Evolutionary conservation across 371 early-diverging fungal genomes (phyloP), one percentile per base, ranked within the genome.

Genomic region (Rhizopus stolonifer): DNA sequence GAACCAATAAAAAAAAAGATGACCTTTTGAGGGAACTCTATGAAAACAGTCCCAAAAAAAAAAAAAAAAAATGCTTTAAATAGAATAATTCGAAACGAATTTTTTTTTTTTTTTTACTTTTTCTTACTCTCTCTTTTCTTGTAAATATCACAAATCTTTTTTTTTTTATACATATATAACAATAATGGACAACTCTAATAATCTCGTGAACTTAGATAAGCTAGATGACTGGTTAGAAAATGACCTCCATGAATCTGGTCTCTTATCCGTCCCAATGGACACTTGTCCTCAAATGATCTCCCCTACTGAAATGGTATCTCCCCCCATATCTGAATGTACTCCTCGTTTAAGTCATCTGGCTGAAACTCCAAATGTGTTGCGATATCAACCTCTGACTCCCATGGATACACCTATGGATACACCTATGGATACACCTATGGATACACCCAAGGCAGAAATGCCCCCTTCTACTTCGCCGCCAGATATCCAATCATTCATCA

Each of bases 221-320:
- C 24, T 64, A 44, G 64, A 64, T 52, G 64, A 64, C 23, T 64
- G 64, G 64, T 55, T 64, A 46, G 64, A 64, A 58, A 58, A 49
- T 31, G 64, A 64, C 32, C 52, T 64, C 26, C 64, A 55, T 43
- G 55, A 58, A 55, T 58, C 55, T 34, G 64, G 64, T 47, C 36
- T 58, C 29, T 45, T 59, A 29, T 17, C 45, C 34, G 31, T n/a
- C n/a, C n/a, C n/a, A n/a, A n/a, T n/a, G n/a, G n/a, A n/a, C n/a
- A n/a, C n/a, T n/a, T n/a, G n/a, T n/a, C n/a, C n/a, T n/a, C n/a
- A n/a, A n/a, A n/a, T n/a, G n/a, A n/a, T n/a, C n/a, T n/a, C n/a
- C n/a, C n/a, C 17, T 49, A 10, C 22, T 60, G 48, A 29, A 29
- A 49, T 64, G 43, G 64, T 58, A 6, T 64, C 64, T 50, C 64